Percentiles rank a stretch among this genome's conserved stretches.
These are phyloP conservation scores for Sordaria brevicollis DNA, from an alignment of 495 filamentous ascomycete species.

Conservation along the genomic window DNA sequence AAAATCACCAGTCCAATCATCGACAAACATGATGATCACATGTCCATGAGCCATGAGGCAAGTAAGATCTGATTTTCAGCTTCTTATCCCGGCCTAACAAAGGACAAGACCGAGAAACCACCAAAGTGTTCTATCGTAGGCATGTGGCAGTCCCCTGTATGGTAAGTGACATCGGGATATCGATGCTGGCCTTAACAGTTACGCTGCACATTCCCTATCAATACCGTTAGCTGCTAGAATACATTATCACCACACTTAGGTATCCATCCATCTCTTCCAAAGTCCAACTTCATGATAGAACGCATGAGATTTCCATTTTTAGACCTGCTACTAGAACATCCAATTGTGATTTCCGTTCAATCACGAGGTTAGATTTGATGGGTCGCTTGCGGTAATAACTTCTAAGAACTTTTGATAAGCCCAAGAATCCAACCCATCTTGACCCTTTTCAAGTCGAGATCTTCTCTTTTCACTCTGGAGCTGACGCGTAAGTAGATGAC, in stretches of 20 bases:
- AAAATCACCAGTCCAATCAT: background rate
- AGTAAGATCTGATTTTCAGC: background rate
- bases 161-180: background rate
- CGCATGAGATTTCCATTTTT: background rate
- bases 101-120: background rate
- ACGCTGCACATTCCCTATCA: background rate
- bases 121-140: background rate
- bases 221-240: background rate
- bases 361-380: background rate
- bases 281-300: background rate
- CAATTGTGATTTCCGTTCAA: background rate
- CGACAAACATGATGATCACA: background rate
- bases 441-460: background rate
- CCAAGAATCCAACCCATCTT: background rate
- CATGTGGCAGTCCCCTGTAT: too few relatives aligned
- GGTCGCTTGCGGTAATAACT: background rate
- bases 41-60: background rate
- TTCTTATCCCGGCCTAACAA: background rate
- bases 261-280: background rate
- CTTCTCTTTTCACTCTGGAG: background rate
- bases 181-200: background rate
- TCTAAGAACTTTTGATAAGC: background rate
- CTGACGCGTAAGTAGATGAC: background rate
- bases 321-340: background rate
- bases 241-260: background rate